Conservation (phyloP, 176 grass and related monocot species). For the Carex littledalei region DNA sequence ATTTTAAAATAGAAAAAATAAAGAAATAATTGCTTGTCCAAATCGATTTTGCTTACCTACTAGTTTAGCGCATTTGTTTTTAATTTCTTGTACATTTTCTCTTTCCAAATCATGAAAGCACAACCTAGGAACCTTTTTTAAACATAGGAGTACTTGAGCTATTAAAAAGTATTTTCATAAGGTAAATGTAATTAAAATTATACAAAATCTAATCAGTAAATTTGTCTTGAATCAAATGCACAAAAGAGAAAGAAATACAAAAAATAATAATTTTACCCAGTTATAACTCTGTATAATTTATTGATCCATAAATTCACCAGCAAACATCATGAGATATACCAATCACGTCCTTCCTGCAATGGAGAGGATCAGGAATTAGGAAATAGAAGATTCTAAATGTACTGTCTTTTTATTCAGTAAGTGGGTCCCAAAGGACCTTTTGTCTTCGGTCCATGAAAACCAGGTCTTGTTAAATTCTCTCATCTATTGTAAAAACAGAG, state of each 20-base stretch:
- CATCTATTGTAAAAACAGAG: neutral
- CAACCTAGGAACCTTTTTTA: neutral
- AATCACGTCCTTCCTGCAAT: neutral
- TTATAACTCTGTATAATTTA: neutral
- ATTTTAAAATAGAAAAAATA: neutral
- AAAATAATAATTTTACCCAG: neutral
- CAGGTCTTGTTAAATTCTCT: neutral
- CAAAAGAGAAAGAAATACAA: neutral
- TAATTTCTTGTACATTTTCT: neutral
- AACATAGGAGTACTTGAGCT: neutral
- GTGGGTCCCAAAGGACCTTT: neutral
- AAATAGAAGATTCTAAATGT: neutral
- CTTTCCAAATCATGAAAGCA: constrained; percentile 7
- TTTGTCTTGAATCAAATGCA: neutral
- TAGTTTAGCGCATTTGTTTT: neutral
- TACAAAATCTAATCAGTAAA: neutral
- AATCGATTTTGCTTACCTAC: neutral
- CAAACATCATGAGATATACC: neutral
- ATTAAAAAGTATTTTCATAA: neutral
- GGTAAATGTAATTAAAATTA: neutral
- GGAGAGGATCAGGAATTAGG: neutral
- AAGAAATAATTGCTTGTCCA: neutral
- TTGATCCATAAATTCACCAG: neutral
- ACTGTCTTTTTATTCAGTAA: neutral
- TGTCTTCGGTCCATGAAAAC: neutral